Evolutionary conservation across 306 rosid species (phyloP).

Genomic region (Casuarina equisetifolia): DNA sequence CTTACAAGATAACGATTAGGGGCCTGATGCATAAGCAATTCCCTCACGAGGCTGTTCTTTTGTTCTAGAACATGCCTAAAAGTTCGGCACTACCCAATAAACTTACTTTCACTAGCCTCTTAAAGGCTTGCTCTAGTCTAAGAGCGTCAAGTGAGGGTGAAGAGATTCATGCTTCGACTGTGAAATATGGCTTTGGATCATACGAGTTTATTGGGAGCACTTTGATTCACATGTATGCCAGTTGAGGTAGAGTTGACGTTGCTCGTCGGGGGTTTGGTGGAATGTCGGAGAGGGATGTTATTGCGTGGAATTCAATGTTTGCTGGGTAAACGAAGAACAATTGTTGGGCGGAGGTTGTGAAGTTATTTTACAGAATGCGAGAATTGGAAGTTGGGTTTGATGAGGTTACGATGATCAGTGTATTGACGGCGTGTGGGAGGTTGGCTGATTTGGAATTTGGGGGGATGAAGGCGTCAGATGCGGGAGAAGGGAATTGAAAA

Average conservation of each 20-base stretch:
- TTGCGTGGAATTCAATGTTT: constrained; percentile 58
- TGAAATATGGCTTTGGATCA: constrained; percentile 45
- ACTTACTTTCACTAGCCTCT: constrained; percentile 45
- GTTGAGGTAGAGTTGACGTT: constrained; percentile 37
- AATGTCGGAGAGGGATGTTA: constrained; percentile 33
- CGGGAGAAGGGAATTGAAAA: constrained; percentile 49
- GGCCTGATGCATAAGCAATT: constrained; percentile 42
- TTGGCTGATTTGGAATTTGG: constrained; percentile 55
- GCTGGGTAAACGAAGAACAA: constrained; percentile 48
- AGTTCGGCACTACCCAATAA: constrained; percentile 32
- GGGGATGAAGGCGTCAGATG: constrained; percentile 52
- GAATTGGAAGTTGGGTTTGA: constrained; percentile 39
- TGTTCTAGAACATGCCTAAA: constrained; percentile 50
- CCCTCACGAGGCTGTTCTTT: constrained; percentile 40
- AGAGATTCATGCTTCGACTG: constrained; percentile 47
- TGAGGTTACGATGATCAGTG: constrained; percentile 54
- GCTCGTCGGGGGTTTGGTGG: constrained; percentile 61
- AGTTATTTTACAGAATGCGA: constrained; percentile 40
- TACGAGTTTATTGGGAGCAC: constrained; percentile 47
- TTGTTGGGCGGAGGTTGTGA: constrained; percentile 53
- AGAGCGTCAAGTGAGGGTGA: constrained; percentile 41
- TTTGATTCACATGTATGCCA: constrained; percentile 48
- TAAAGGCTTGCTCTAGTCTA: constrained; percentile 58
- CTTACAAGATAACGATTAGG: constrained; percentile 53
- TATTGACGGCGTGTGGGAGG: constrained; percentile 57